Evolutionary conservation across 2,329 filamentous ascomycete genomes (phyloP).

Genomic region (Cladobotryum mycophilum): DNA sequence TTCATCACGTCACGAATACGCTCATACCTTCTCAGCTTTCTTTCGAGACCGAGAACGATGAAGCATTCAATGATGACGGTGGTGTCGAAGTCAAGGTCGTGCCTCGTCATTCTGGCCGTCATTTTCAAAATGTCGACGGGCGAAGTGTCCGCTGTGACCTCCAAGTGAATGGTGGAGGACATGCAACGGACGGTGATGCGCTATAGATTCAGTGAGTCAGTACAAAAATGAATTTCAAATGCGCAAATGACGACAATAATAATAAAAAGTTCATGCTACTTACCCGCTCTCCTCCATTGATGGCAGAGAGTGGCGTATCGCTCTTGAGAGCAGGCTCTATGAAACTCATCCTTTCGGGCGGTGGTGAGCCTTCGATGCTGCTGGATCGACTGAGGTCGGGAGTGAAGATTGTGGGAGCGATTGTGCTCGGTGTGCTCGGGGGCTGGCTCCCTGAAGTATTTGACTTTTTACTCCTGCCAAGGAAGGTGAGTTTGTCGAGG

Average conservation of each 20-base stretch:
- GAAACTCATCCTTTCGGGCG: constrained; percentile 28
- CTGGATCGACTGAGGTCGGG: constrained; percentile 27
- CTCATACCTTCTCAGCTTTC: constrained; percentile 80
- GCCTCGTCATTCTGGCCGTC: constrained; percentile 56
- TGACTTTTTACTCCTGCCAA: constrained; percentile 37
- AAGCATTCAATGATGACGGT: constrained; percentile 77
- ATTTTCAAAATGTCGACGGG: constrained; percentile 65
- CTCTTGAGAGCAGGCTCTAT: constrained; percentile 46
- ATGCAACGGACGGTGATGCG: constrained; percentile 68
- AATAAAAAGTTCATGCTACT: constrained; percentile 25
- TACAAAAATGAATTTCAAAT: neutral
- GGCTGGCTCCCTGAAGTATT: constrained; percentile 26
- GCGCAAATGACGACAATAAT: constrained; percentile 5
- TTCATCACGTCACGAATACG: constrained; percentile 82
- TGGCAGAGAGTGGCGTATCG: constrained; percentile 74
- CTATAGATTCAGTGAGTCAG: constrained; percentile 29
- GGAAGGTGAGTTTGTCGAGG: constrained; percentile 42
- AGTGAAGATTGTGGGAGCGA: constrained; percentile 30
- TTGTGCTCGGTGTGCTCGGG: constrained; percentile 26
- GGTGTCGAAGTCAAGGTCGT: constrained; percentile 56
- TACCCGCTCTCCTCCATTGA: constrained; percentile 72
- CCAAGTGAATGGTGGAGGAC: constrained; percentile 62
- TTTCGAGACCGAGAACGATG: constrained; percentile 67
- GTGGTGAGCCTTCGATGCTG: constrained; percentile 28
- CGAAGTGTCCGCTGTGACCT: constrained; percentile 68